phyloP scores from a whole-genome alignment of 192 early-diverging fungal species.

The Ambispora gerdemannii region DNA sequence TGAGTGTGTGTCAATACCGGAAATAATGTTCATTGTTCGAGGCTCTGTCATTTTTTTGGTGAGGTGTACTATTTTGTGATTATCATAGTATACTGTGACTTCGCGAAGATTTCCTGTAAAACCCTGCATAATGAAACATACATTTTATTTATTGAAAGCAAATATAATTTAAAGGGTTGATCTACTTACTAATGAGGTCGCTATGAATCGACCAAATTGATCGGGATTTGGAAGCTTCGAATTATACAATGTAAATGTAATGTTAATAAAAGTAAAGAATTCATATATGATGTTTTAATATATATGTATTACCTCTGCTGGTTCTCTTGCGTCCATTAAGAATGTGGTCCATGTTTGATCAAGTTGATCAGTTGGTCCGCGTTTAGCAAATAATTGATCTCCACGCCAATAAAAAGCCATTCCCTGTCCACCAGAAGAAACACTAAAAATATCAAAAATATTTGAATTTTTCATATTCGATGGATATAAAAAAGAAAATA shows the following conservation, averaged over 20 bases:
- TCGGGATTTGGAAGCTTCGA: conserved; percentile 49
- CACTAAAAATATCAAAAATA: no score
- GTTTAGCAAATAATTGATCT: conserved; percentile 82
- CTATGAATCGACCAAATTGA: conserved; percentile 64
- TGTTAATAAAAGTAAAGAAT: background rate
- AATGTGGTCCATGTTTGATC: conserved; percentile 70
- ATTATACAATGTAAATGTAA: background rate
- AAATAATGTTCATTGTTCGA: conserved; percentile 54
- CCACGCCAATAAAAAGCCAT: conserved; percentile 90
- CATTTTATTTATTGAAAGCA: background rate
- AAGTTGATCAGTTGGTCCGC: conserved; percentile 47
- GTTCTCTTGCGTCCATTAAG: conserved; percentile 72
- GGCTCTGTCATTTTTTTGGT: conserved; percentile 65
- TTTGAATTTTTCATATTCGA: no score
- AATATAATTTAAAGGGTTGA: background rate
- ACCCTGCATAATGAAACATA: conserved; percentile 47
- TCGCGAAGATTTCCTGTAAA: conserved; percentile 74
- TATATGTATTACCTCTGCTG: conserved; percentile 49
- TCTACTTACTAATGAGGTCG: conserved; percentile 48
- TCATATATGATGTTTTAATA: background rate
- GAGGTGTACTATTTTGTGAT: conserved; percentile 53
- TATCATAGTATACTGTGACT: conserved; percentile 64
- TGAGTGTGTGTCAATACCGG: conserved; percentile 51
- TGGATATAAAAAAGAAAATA: background rate
- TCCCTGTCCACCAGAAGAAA: conserved; percentile 68